Evolutionary conservation across 257 asterid species (phyloP).

Genomic region (Lycium barbarum): DNA sequence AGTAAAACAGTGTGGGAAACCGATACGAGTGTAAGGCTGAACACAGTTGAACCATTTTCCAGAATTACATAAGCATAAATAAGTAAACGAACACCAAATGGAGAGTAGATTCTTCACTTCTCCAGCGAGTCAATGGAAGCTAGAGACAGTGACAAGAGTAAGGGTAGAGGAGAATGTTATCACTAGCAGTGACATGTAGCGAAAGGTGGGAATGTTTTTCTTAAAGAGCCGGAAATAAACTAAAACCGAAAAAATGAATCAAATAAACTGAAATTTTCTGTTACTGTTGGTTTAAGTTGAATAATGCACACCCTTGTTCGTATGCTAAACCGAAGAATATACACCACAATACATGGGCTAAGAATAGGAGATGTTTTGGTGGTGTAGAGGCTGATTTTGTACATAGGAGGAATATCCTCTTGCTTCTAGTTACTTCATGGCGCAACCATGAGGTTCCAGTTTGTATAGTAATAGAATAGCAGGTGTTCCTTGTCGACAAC

Average conservation of each 20-base stretch:
- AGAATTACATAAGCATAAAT: not conserved
- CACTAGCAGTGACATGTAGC: not conserved
- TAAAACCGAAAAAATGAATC: not conserved
- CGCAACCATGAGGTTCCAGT: not conserved
- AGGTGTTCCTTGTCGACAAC: not conserved
- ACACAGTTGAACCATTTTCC: not conserved
- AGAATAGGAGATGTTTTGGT: not conserved
- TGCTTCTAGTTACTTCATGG: not conserved
- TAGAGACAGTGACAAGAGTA: not conserved
- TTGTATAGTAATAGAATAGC: not conserved
- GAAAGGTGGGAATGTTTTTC: not conserved
- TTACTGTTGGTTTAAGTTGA: not conserved
- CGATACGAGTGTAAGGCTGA: not conserved
- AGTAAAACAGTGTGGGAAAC: not conserved
- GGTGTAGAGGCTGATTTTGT: not conserved
- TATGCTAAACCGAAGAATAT: not conserved
- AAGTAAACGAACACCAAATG: not conserved
- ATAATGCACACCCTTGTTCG: not conserved
- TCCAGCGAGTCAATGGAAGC: not conserved
- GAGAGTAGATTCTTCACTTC: constrained; percentile 9
- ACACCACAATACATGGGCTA: not conserved
- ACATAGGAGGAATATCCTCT: not conserved
- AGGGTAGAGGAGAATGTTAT: not conserved
- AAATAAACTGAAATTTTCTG: not conserved
- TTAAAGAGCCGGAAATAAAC: not conserved